These are phyloP conservation scores for Suillus hirtellus DNA, from an alignment of 768 basidiomycete genomes.

Conservation along the genomic window DNA sequence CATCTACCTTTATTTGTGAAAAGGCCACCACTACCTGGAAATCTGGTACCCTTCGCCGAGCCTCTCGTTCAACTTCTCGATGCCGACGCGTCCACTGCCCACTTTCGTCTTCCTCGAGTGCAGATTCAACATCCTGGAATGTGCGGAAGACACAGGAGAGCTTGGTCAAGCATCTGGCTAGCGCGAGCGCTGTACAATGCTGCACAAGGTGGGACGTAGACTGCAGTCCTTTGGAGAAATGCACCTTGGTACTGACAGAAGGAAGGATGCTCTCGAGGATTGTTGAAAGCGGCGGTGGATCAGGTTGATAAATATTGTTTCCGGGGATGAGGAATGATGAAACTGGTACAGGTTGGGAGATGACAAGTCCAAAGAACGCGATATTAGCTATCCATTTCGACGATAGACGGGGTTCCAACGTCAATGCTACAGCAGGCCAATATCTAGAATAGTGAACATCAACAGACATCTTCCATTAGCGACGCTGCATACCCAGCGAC, in stretches of 20 bases:
- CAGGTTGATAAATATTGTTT: constrained; percentile 55
- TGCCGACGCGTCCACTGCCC: constrained; percentile 74
- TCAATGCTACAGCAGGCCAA: constrained; percentile 67
- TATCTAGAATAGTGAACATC: constrained; percentile 48
- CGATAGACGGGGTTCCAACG: constrained; percentile 83
- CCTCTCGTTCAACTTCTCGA: constrained; percentile 73
- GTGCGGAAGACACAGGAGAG: constrained; percentile 52
- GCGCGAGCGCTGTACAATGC: constrained; percentile 77
- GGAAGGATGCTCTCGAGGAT: constrained; percentile 84
- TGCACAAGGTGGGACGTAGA: constrained; percentile 75
- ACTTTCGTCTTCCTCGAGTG: constrained; percentile 62
- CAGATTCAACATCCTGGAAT: constrained; percentile 49
- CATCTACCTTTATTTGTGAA: constrained; percentile 50
- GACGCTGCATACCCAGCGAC: constrained; percentile 62
- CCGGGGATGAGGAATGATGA: constrained; percentile 58
- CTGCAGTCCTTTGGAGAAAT: constrained; percentile 83
- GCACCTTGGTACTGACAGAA: constrained; percentile 61
- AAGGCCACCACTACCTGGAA: constrained; percentile 85
- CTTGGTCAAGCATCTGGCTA: constrained; percentile 77
- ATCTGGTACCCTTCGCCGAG: constrained; percentile 77
- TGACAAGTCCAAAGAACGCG: constrained; percentile 74
- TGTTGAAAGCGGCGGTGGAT: constrained; percentile 69
- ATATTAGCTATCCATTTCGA: constrained; percentile 93
- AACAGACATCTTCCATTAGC: not conserved
- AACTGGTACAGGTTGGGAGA: constrained; percentile 73